Base-by-base conservation (phyloP, 2,329 filamentous ascomycete genomes). In the Colletotrichum chrysophilum region DNA sequence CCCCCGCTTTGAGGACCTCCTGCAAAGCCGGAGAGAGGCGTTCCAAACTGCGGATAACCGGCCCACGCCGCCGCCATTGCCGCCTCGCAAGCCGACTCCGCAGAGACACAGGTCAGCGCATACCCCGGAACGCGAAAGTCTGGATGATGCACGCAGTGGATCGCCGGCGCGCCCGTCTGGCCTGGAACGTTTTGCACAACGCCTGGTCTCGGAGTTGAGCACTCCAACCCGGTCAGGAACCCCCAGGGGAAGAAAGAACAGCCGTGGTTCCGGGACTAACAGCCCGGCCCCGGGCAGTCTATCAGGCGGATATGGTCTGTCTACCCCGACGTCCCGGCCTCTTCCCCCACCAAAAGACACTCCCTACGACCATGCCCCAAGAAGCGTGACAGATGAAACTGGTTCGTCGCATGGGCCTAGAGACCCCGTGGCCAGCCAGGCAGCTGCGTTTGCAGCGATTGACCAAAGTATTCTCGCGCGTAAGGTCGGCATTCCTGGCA, bases 1-100 rank as follows among this genome's bases (percentile, higher is more conserved):
- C 8, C 91, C 93, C 0, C 91, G 94, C 48, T 96, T 96, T 80
- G 93, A 95, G 67, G 92, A 94, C 48, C 87, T 96, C 4, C 86
- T 96, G 5, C 93, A 89, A 84, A 92, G 89, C 83, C 92, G 88
- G 14, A 91, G 91, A 7, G 90, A 92, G 76, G 91, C 90, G 1
- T 94, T 93, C 79, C 90, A 91, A 79, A 91, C 90, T 4, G 91
- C 91, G 4, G 90, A 91, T 78, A 86, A 84, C 56, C 84, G 79
- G 43, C 84, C 76, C 81, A 70, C 75, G 13, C 77, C 77, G 24
- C 71, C 83, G 30, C 79, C 80, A 32, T 79, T 83, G n/a, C 77
- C 81, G 21, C 79, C 71, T 16, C 43, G 74, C 38, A 77, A 78
- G 55, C 70, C 71, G 8, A 78, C 75, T 21, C 77, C 76, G 6